Percentiles rank a stretch among this genome's conserved stretches.
Evolutionary conservation across 805 yeast species (phyloP).

Genomic region (Yarrowia divulgata): DNA sequence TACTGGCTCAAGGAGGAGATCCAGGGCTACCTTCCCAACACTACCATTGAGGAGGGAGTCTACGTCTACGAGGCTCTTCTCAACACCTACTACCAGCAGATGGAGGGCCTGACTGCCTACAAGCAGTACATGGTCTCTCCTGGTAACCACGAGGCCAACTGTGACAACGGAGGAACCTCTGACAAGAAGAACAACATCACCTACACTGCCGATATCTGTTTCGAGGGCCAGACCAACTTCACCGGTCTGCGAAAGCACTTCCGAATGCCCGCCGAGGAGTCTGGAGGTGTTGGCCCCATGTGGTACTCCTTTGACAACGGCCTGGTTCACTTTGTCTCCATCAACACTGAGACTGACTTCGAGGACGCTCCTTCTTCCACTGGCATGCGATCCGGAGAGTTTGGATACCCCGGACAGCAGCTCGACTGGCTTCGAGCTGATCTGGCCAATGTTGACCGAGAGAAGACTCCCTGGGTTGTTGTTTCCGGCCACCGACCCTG

Average conservation of each 20-base stretch:
- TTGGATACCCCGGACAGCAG: constrained; percentile 44
- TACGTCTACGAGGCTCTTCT: constrained; percentile 44
- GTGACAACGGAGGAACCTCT: constrained; percentile 42
- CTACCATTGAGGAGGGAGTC: constrained; percentile 39
- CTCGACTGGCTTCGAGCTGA: constrained; percentile 48
- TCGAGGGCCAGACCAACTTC: constrained; percentile 47
- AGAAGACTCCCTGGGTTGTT: constrained; percentile 47
- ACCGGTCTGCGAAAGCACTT: constrained; percentile 47
- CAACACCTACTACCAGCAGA: constrained; percentile 44
- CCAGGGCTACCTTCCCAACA: constrained; percentile 41
- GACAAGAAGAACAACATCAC: constrained; percentile 38
- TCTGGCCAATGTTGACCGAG: constrained; percentile 47
- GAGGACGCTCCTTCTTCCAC: constrained; percentile 41
- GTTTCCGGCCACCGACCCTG: constrained; percentile 49
- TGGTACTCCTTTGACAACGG: constrained; percentile 51
- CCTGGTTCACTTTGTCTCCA: constrained; percentile 47
- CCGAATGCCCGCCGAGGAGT: constrained; percentile 48
- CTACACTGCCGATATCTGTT: constrained; percentile 42
- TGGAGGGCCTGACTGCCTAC: constrained; percentile 43
- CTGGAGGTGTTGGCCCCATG: constrained; percentile 48
- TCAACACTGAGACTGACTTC: constrained; percentile 49
- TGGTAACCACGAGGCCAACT: constrained; percentile 47
- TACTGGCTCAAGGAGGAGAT: constrained; percentile 46
- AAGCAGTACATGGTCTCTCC: constrained; percentile 47
- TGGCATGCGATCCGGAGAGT: constrained; percentile 39